Percentiles rank a stretch among this genome's conserved stretches.
These are phyloP conservation scores for Trichoderma guizhouense DNA, from an alignment of 2,329 filamentous ascomycete species.

Conservation along the genomic window DNA sequence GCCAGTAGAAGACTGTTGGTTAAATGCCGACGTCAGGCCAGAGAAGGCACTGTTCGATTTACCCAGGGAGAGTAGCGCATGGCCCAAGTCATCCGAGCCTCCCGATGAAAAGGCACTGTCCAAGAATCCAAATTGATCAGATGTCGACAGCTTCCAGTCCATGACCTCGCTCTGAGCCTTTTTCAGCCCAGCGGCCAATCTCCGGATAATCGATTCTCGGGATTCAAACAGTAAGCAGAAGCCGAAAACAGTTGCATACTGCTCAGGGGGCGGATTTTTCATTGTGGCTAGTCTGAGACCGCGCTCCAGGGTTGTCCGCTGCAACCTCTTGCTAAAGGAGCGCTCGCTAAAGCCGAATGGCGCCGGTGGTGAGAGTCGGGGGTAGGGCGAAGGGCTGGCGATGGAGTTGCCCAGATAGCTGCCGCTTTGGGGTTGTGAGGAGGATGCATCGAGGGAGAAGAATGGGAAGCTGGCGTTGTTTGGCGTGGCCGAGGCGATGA, in stretches of 20 bases:
- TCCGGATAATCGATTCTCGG: conserved; percentile 44
- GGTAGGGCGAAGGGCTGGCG: conserved; percentile 28
- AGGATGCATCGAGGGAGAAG: conserved; percentile 26
- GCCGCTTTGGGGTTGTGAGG: conserved; percentile 18
- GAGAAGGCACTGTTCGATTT: conserved; percentile 25
- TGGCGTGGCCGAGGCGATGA: conserved; percentile 49
- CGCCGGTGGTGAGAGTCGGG: conserved; percentile 41
- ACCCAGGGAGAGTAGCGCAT: conserved; percentile 18
- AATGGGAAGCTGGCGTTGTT: conserved; percentile 55
- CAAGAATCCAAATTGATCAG: conserved; percentile 63
- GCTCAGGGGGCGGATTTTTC: conserved; percentile 45
- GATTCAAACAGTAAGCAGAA: conserved; percentile 64
- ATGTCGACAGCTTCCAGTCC: conserved; percentile 59
- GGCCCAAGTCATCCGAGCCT: conserved; percentile 2
- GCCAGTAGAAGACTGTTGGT: conserved; percentile 35
- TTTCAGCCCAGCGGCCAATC: conserved; percentile 36
- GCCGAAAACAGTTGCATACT: conserved; percentile 60
- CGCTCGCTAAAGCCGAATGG: conserved; percentile 62
- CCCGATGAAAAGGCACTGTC: conserved; percentile 12
- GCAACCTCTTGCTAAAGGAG: conserved; percentile 68
- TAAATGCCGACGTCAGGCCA: conserved; percentile 47
- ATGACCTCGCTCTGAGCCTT: conserved; percentile 43
- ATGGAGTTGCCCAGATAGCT: conserved; percentile 22
- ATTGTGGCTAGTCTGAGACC: conserved; percentile 57
- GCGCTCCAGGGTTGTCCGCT: conserved; percentile 61